A percentile compares a stretch with the other conserved stretches of the same genome.
These are phyloP conservation scores for Backusella morwellensis DNA, from an alignment of 192 early-diverging fungal genomes.

Conservation along the genomic window DNA sequence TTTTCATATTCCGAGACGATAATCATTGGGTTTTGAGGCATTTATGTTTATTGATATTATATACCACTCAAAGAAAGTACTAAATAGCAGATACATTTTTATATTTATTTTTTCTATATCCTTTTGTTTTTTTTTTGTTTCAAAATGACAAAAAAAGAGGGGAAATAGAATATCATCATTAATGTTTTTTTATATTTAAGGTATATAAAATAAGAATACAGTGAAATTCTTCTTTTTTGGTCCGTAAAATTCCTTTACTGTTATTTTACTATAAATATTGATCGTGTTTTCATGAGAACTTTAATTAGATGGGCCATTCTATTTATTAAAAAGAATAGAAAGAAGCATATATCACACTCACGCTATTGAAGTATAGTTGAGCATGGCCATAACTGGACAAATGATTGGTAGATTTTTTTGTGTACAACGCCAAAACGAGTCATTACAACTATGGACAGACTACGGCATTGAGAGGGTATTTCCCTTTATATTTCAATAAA, in stretches of 20 bases:
- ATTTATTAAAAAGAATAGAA: not conserved
- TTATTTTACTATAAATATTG: not conserved
- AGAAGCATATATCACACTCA: not conserved
- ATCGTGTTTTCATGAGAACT: not conserved
- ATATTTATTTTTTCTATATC: not conserved
- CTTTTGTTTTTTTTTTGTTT: not conserved
- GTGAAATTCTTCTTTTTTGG: conserved; percentile 1
- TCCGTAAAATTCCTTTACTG: not conserved
- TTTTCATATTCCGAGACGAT: not conserved
- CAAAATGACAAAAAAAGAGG: not conserved
- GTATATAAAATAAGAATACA: not conserved
- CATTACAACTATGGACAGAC: not conserved
- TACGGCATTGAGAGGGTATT: not conserved
- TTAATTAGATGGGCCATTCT: not conserved
- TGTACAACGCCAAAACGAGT: not conserved
- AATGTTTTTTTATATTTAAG: not conserved
- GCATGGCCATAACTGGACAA: not conserved
- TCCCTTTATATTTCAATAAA: not conserved
- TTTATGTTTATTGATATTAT: not conserved
- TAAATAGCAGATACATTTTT: not conserved
- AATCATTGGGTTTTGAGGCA: not conserved
- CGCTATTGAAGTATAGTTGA: not conserved
- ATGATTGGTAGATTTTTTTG: not conserved
- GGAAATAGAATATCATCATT: not conserved
- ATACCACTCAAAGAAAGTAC: not conserved